Percentiles rank a stretch among this genome's conserved stretches.
phyloP scores from a whole-genome alignment of 2,329 filamentous ascomycete species.

The Clarireedia monteithiana region DNA sequence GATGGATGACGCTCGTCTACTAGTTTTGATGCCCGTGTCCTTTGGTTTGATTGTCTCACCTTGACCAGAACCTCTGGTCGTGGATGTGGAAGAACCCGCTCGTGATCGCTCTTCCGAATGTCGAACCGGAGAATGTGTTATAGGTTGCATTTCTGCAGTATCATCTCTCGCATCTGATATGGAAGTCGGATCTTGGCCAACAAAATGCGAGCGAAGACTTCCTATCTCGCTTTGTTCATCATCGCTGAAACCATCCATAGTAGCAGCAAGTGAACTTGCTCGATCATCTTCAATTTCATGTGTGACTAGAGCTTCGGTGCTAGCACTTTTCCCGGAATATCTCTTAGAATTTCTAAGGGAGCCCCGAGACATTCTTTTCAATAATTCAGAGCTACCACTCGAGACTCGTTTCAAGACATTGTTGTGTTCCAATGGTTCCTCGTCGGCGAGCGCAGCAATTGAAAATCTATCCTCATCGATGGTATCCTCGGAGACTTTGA shows the following conservation, averaged over 20 bases:
- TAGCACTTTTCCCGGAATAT: constrained; percentile 20
- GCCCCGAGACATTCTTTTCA: constrained; percentile 20
- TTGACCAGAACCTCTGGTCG: no score
- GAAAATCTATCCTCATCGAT: constrained; percentile 51
- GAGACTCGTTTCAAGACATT: constrained; percentile 44
- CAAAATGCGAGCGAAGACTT: constrained; percentile 22
- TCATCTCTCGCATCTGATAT: neutral
- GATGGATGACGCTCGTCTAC: no score
- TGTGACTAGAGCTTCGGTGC: constrained; percentile 38
- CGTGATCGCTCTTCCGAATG: neutral
- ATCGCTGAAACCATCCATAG: constrained; percentile 44
- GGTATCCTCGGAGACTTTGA: constrained; percentile 46
- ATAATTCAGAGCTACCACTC: constrained; percentile 33
- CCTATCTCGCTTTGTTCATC: constrained; percentile 28
- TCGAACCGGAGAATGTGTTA: neutral
- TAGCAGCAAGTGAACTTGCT: constrained; percentile 48
- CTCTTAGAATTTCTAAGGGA: constrained; percentile 22
- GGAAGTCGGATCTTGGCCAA: constrained; percentile 12
- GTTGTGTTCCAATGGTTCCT: constrained; percentile 48
- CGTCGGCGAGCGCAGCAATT: constrained; percentile 61
- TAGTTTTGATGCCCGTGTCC: no score
- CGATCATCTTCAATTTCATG: constrained; percentile 30
- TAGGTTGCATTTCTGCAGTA: neutral
- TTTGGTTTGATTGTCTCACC: no score
- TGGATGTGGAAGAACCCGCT: constrained; percentile 7